phyloP scores from a whole-genome alignment of 176 grass and related monocot genomes.

The Sorghum bicolor region Sorghum_bicolor_NCBIv3 NC_012877.2:56601501-56602000 shows the following conservation, averaged over 20 bases:
- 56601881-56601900: conserved; percentile 7
- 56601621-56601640: not conserved
- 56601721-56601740: conserved; percentile 25
- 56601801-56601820: not conserved
- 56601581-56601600: not conserved
- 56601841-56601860: not conserved
- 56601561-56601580: not conserved
- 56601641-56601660: not conserved
- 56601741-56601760: conserved; percentile 27
- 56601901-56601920: not conserved
- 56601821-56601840: not conserved
- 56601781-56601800: not conserved
- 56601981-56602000: conserved; percentile 27
- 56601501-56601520: not conserved
- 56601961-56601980: conserved; percentile 13
- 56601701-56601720: conserved; percentile 9
- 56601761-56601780: not conserved
- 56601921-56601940: conserved; percentile 17
- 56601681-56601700: not conserved
- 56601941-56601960: conserved; percentile 32
- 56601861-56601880: not conserved
- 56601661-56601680: conserved; percentile 5
- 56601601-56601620: not conserved
- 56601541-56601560: not conserved
- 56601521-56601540: not conserved